These are phyloP conservation scores for Blepharisma japonicum DNA, from an alignment of 73 alveolate species.

Conservation along the genomic window DNA sequence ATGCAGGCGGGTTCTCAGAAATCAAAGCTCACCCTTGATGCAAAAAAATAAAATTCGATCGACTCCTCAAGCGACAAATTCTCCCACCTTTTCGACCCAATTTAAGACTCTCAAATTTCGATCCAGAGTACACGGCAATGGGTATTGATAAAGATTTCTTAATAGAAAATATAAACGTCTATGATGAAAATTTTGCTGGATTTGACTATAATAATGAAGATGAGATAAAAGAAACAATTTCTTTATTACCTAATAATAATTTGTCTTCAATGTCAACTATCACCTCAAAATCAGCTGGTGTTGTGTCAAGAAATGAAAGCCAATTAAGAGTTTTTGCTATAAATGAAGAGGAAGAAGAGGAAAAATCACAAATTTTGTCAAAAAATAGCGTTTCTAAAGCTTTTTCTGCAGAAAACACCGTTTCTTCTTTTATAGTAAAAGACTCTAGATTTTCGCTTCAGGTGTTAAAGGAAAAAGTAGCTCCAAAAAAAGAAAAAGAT, in stretches of 20 bases:
- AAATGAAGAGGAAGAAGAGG: no score
- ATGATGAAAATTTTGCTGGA: not conserved
- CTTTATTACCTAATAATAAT: not conserved
- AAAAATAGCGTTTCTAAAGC: no score
- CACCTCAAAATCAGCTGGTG: not conserved
- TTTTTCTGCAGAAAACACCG: no score
- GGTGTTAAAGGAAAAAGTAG: no score
- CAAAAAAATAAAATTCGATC: constrained; percentile 71
- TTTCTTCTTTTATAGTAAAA: no score
- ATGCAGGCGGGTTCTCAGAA: constrained; percentile 52
- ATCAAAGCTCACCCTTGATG: constrained; percentile 85
- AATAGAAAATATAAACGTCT: constrained; percentile 7
- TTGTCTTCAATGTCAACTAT: not conserved
- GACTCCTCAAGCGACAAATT: constrained; percentile 52
- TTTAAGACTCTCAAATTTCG: constrained; percentile 53
- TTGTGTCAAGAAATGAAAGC: no score
- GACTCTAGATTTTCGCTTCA: no score
- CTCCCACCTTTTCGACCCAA: constrained; percentile 79
- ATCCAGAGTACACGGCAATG: constrained; percentile 58
- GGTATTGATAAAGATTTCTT: constrained; percentile 31
- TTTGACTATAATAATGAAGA: not conserved
- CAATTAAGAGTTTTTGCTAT: no score
- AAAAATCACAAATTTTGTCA: no score
- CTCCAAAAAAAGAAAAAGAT: no score
- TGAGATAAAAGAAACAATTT: no score